These are phyloP conservation scores for Trypanosoma cruzi DNA, from an alignment of 208 protist species.

Conservation along the genomic window DNA sequence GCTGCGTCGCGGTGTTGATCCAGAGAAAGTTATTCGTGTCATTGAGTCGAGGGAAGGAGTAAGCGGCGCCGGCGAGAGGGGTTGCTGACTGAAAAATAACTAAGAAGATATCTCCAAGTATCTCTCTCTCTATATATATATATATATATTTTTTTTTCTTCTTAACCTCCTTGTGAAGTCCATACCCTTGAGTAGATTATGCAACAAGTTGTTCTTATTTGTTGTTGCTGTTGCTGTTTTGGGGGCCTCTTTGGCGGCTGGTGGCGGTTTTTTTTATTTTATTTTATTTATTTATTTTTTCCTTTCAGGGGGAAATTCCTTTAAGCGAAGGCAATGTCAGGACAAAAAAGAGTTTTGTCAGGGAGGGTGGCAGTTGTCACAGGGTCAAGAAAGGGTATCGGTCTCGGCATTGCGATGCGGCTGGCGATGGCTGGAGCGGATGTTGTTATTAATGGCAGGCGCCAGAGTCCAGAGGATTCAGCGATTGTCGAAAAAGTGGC, in stretches of 20 bases:
- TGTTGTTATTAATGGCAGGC: constrained; percentile 35
- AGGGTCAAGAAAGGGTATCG: constrained; percentile 46
- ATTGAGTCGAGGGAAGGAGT: constrained; percentile 40
- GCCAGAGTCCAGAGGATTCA: background rate
- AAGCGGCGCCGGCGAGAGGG: background rate
- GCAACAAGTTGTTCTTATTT: too few relatives aligned
- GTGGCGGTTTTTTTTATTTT: background rate
- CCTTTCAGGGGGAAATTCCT: constrained; percentile 1
- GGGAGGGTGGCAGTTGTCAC: constrained; percentile 43
- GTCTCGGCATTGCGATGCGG: constrained; percentile 38
- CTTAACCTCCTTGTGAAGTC: too few relatives aligned
- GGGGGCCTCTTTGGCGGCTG: background rate
- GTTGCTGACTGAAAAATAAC: background rate
- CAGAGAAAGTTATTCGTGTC: constrained; percentile 65
- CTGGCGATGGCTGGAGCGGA: constrained; percentile 37
- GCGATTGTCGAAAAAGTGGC: constrained; percentile 9
- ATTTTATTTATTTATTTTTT: constrained; percentile 22
- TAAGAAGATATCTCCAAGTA: background rate
- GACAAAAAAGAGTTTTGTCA: constrained; percentile 10
- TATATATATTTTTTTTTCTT: background rate
- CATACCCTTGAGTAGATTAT: too few relatives aligned
- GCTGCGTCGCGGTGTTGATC: constrained; percentile 58
- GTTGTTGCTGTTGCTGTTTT: background rate
- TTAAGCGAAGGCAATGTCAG: constrained; percentile 13
- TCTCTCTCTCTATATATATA: background rate